Percentiles rank a stretch among this genome's conserved stretches.
Conservation (phyloP, 106 monocot species). For the Dendrobium chrysotoxum region DNA sequence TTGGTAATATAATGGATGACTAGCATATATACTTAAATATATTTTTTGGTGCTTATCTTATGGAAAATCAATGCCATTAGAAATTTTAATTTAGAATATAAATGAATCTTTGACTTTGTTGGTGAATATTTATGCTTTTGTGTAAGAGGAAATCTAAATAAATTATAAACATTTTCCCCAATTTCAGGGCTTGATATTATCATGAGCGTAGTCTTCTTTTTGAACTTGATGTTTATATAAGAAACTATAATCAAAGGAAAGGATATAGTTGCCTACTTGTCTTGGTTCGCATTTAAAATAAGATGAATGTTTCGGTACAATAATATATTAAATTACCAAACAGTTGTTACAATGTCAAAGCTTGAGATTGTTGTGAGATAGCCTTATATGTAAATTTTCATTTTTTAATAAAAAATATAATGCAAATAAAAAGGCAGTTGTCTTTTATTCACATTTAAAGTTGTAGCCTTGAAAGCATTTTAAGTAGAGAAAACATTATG, state of each 20-base stretch:
- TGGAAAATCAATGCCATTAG: not conserved
- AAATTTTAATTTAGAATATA: not conserved
- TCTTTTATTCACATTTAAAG: not conserved
- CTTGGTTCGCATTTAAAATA: not conserved
- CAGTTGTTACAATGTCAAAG: not conserved
- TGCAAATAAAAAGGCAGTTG: not conserved
- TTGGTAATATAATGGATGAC: not conserved
- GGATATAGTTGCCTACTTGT: not conserved
- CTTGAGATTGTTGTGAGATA: not conserved
- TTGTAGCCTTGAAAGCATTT: not conserved
- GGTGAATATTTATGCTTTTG: not conserved
- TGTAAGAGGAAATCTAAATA: not conserved
- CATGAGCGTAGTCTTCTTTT: not conserved
- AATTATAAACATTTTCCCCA: not conserved
- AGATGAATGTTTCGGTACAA: not conserved
- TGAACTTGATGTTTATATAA: not conserved
- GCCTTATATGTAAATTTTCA: not conserved
- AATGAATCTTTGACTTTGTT: not conserved
- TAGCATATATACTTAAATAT: not conserved
- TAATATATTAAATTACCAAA: conserved; percentile 1
- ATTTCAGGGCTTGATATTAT: not conserved
- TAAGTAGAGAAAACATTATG: not conserved
- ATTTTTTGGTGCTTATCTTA: not conserved
- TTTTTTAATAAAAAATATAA: not conserved
- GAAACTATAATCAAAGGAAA: not conserved